Base-by-base conservation (phyloP, 73 alveolate species). In the Symbiodinium pilosum region DNA sequence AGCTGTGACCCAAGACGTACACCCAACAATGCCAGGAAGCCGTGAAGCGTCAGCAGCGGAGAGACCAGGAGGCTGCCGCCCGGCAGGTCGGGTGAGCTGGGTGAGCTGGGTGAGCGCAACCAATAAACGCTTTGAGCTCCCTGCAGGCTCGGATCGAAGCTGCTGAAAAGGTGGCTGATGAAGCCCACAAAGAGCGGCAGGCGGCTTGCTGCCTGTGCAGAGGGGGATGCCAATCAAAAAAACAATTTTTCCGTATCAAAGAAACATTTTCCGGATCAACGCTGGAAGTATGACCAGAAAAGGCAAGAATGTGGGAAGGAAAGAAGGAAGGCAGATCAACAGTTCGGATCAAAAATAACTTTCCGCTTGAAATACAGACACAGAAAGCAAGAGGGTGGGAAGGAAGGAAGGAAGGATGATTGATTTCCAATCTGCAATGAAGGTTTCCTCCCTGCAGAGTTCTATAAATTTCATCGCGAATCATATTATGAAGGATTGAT, bases 11-110 rank as follows among this genome's bases (percentile, higher is more conserved):
- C 24, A 21, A 1, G 84, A n/a, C 18, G 1, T 34, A 42, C 40
- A 34, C 86, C 9, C 36, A 7, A 7, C 41, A 59, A 34, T 42
- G 56, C 42, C 83, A 87, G 94, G 94, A 87, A 56, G 94, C 94
- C 42, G 52, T 47, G 38, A 87, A 87, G 94, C 69, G 94, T 41
- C 94, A 87, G 56, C 85, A 87, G 39, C 94, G 94, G 41, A 52
- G 94, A 36, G 94, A 87, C 8, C 86, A 87, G 43, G 94, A 87
- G 73, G 85, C 94, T 18, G 94, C 94, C 28, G 94, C 94, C 43
- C 94, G 94, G 94, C 94, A 87, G 73, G 94, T 85, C 56, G 14
- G 56, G 81, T 86, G 44, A 7, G 68, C 69, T 40, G 24, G 40
- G 81, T 26, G 59, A 47, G 14, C 6, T n/a, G n/a, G n/a, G n/a